Evolutionary conservation across 2,329 filamentous ascomycete species (phyloP).

Genomic region (Tolypocladium cylindrosporum): DNA sequence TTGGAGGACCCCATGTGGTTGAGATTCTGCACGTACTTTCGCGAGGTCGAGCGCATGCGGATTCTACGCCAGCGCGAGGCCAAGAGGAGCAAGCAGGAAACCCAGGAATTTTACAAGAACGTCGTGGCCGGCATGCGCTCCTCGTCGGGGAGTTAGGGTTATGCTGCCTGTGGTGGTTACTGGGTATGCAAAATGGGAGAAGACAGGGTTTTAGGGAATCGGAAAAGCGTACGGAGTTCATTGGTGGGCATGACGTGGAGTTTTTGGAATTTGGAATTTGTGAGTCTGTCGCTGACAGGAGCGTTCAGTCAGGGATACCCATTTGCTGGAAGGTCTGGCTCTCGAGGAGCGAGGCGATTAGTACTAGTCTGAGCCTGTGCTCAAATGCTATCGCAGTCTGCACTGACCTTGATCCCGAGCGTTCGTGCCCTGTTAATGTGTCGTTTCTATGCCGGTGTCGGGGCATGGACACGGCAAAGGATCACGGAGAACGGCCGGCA

Average conservation of each 20-base stretch:
- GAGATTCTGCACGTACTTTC: slow-evolving; percentile 23
- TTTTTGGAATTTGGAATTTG: neutral
- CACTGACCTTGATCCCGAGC: neutral
- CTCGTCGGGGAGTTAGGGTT: neutral
- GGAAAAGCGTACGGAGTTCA: neutral
- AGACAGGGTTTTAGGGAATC: no score
- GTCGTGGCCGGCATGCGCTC: neutral
- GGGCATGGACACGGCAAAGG: neutral
- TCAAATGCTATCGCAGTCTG: neutral
- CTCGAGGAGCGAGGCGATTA: neutral
- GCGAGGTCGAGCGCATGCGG: slow-evolving; percentile 11
- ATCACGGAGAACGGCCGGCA: neutral
- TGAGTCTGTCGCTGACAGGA: neutral
- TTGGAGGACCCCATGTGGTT: slow-evolving; percentile 34
- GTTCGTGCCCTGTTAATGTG: neutral
- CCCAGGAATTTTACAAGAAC: slow-evolving; percentile 10
- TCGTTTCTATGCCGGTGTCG: neutral
- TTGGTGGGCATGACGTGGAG: neutral
- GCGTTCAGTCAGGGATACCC: neutral
- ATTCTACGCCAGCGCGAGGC: slow-evolving; percentile 4
- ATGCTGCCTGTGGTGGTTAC: neutral
- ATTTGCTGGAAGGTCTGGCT: neutral
- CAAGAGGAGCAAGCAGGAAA: slow-evolving; percentile 11
- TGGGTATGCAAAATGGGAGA: neutral
- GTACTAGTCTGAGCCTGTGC: neutral